These are phyloP conservation scores for Suillus luteus DNA, from an alignment of 768 basidiomycete genomes.

Conservation along the genomic window DNA sequence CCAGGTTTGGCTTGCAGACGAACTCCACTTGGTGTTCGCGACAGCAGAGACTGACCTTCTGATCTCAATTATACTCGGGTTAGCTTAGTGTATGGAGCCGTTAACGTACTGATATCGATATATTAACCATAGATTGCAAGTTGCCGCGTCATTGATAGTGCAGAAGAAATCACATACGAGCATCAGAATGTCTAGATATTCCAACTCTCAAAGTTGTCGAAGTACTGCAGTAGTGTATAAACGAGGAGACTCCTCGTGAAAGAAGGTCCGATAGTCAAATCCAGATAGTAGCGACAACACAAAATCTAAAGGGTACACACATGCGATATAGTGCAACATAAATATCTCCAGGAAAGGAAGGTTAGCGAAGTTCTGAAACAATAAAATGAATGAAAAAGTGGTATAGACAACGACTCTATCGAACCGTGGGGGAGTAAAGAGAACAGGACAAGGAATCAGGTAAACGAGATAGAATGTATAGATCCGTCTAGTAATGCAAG, in stretches of 20 bases:
- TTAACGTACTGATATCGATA: not conserved
- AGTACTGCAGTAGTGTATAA: not conserved
- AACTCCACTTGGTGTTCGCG: constrained; percentile 24
- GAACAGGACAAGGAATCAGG: not conserved
- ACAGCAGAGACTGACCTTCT: constrained; percentile 21
- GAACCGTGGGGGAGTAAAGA: not conserved
- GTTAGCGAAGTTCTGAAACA: not conserved
- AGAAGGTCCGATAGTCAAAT: constrained; percentile 15
- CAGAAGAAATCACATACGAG: not conserved
- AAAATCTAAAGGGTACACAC: not conserved
- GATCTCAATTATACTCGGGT: constrained; percentile 20
- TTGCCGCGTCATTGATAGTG: not conserved
- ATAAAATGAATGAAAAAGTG: constrained; percentile 9
- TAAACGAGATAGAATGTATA: not conserved
- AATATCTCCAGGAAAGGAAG: not conserved
- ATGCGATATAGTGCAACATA: not conserved
- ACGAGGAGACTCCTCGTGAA: not conserved
- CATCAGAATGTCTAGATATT: not conserved
- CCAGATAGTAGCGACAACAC: constrained; percentile 2
- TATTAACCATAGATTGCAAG: not conserved
- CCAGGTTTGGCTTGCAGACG: constrained; percentile 24
- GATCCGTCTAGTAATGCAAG: not conserved
- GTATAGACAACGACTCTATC: constrained; percentile 19
- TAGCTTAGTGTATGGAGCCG: constrained; percentile 17
- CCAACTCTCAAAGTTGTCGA: not conserved